Evolutionary conservation across 805 yeast species (phyloP).

Genomic region (Suhomyces prunicola): DNA sequence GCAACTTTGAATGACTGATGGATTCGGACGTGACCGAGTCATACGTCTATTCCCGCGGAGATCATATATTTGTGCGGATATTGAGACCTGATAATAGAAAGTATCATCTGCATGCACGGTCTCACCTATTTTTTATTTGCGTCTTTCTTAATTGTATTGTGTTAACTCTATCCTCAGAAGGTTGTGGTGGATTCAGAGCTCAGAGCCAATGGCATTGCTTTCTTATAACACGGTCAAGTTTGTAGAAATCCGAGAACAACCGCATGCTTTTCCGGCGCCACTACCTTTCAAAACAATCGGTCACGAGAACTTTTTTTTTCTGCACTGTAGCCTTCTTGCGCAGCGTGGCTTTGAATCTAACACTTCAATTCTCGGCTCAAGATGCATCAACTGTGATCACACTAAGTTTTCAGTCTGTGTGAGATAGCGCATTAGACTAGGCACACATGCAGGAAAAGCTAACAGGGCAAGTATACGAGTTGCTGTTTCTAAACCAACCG

Average conservation of each 20-base stretch:
- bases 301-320: neutral
- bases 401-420: neutral
- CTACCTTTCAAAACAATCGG: neutral
- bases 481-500: neutral
- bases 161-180: neutral
- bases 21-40: neutral
- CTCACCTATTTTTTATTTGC: neutral
- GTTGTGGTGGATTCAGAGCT: neutral
- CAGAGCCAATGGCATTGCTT: neutral
- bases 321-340: neutral
- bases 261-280: neutral
- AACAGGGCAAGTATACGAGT: neutral
- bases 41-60: neutral
- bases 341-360: neutral
- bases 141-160: neutral
- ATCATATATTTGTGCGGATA: neutral
- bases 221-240: neutral
- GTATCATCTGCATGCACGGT: neutral
- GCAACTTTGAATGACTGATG: neutral
- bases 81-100: neutral
- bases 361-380: neutral
- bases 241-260: neutral
- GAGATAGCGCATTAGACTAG: neutral
- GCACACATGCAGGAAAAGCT: neutral
- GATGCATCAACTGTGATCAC: neutral